These are phyloP conservation scores for Tricholoma terreum DNA, from an alignment of 768 basidiomycete genomes.

Conservation along the genomic window DNA sequence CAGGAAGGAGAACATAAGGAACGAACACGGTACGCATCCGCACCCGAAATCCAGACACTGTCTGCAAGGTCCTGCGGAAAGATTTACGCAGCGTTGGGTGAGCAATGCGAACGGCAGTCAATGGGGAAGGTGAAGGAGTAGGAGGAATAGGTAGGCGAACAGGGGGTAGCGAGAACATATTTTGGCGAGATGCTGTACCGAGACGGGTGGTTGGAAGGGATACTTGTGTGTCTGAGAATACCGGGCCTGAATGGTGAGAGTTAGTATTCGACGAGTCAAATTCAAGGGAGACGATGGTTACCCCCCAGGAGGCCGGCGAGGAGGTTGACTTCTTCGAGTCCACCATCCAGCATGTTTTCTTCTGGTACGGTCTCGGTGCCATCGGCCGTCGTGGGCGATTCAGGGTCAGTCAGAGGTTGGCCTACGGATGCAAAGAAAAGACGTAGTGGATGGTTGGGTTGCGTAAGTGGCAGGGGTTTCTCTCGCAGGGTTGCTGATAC, in stretches of 20 bases:
- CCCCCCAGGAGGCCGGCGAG: slow-evolving; percentile 64
- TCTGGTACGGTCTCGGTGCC: slow-evolving; percentile 29
- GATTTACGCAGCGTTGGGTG: slow-evolving; percentile 81
- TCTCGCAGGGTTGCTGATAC: slow-evolving; percentile 87
- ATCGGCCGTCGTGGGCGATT: slow-evolving; percentile 30
- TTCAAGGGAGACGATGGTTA: slow-evolving; percentile 20
- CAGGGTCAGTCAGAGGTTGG: slow-evolving; percentile 32
- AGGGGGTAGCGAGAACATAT: slow-evolving; percentile 61
- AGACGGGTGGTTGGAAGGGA: slow-evolving; percentile 69
- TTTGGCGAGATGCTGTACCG: slow-evolving; percentile 62
- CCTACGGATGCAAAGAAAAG: slow-evolving; percentile 36
- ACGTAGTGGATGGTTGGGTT: slow-evolving; percentile 43
- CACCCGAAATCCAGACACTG: slow-evolving; percentile 81
- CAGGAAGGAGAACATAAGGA: slow-evolving; percentile 73
- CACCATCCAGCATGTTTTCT: slow-evolving; percentile 37
- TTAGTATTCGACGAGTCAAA: not conserved
- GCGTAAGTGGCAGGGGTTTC: slow-evolving; percentile 50
- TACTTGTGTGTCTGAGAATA: slow-evolving; percentile 38
- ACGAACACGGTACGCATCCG: slow-evolving; percentile 95
- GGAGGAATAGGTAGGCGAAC: slow-evolving; percentile 40
- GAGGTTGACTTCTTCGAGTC: slow-evolving; percentile 55
- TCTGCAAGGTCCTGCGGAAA: slow-evolving; percentile 73
- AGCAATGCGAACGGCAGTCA: slow-evolving; percentile 44
- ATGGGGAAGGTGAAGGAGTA: slow-evolving; percentile 47
- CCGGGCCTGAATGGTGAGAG: slow-evolving; percentile 37